These are phyloP conservation scores for Hypoxylon sp. DNA, from an alignment of 2,329 filamentous ascomycete genomes.

Conservation along the genomic window DNA sequence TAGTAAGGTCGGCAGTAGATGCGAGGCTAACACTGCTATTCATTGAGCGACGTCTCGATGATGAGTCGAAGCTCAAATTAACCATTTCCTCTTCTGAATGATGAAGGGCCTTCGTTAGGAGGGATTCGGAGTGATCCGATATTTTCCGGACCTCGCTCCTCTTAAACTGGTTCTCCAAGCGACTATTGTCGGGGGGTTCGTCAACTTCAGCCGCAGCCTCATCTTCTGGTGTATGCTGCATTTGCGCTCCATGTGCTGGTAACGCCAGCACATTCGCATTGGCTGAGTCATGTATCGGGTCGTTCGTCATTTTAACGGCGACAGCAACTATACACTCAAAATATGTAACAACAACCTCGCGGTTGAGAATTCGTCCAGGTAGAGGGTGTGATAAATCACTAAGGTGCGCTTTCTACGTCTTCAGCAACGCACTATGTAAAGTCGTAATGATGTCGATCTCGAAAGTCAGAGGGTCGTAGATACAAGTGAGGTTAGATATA, in stretches of 20 bases:
- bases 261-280: constrained; percentile 63
- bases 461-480: constrained; percentile 20
- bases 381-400: constrained; percentile 13
- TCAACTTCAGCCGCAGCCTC: constrained; percentile 84
- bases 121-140: constrained; percentile 77
- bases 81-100: constrained; percentile 71
- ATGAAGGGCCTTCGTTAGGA: constrained; percentile 87
- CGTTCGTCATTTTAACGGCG: constrained; percentile 56
- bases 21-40: constrained; percentile 85
- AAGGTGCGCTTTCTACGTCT: constrained; percentile 21
- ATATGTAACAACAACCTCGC: constrained; percentile 19
- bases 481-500: constrained; percentile 16
- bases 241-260: constrained; percentile 61
- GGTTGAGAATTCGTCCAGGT: constrained; percentile 21
- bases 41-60: constrained; percentile 73
- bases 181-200: constrained; percentile 82
- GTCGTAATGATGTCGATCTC: constrained; percentile 21
- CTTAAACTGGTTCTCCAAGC: constrained; percentile 59
- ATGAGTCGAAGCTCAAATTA: constrained; percentile 57
- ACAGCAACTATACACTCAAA: constrained; percentile 22
- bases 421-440: constrained; percentile 30
- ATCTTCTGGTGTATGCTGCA: constrained; percentile 64
- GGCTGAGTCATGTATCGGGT: constrained; percentile 56
- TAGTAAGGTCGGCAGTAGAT: constrained; percentile 93
- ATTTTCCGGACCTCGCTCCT: constrained; percentile 65